These are phyloP conservation scores for Globisporangium heterothallicum DNA, from an alignment of 352 stramenopile genomes.

Conservation along the genomic window DNA sequence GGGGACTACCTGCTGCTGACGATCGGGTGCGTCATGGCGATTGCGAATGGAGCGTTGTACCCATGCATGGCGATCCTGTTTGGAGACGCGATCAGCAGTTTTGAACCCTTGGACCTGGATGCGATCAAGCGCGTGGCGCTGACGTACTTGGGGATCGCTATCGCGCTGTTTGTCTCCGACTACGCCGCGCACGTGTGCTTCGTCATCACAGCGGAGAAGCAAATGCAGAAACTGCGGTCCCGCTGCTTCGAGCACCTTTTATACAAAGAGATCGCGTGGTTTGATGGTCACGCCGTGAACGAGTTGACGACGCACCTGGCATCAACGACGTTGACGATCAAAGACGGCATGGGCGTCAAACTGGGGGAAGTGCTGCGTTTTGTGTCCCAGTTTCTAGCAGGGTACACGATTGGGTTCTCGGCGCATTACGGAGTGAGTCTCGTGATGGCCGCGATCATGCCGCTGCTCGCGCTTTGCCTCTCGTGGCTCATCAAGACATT, in stretches of 20 bases:
- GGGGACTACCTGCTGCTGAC: constrained; percentile 24
- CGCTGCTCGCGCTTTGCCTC: constrained; percentile 24
- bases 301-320: constrained; percentile 28
- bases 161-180: constrained; percentile 25
- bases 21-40: constrained; percentile 19
- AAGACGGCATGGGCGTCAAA: constrained; percentile 40
- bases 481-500: constrained; percentile 31
- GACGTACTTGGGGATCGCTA: constrained; percentile 12
- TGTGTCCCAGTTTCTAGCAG: constrained; percentile 1
- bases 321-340: constrained; percentile 44
- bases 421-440: constrained; percentile 42
- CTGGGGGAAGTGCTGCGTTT: constrained; percentile 33
- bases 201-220: constrained; percentile 16
- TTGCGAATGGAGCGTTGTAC: constrained; percentile 29
- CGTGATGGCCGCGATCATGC: constrained; percentile 32
- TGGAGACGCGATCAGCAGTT: constrained; percentile 19
- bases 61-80: constrained; percentile 45
- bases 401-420: constrained; percentile 38
- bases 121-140: constrained; percentile 12
- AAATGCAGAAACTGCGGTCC: constrained; percentile 32
- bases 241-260: constrained; percentile 31
- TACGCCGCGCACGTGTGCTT: constrained; percentile 9
- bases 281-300: constrained; percentile 26
- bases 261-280: constrained; percentile 41
- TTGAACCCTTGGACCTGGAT: constrained; percentile 15